Evolutionary conservation across 805 yeast species (phyloP).

Genomic region (Priceomyces castillae): DNA sequence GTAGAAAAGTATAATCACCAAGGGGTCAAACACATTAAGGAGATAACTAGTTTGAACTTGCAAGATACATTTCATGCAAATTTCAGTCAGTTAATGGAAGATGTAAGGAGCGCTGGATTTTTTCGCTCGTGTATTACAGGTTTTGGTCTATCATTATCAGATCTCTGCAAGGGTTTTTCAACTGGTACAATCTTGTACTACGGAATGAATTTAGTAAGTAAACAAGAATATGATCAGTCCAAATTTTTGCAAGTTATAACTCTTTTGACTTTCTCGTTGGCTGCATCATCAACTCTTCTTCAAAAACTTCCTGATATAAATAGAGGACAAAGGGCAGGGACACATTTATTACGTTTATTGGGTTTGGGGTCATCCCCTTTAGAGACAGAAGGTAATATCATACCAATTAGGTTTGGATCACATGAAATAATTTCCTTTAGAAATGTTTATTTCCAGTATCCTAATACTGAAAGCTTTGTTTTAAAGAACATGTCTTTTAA

Average conservation of each 20-base stretch:
- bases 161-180: conserved; percentile 53
- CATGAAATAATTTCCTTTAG: conserved; percentile 36
- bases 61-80: conserved; percentile 44
- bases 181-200: conserved; percentile 76
- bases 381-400: conserved; percentile 36
- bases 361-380: conserved; percentile 27
- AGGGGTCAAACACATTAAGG: conserved; percentile 54
- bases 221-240: conserved; percentile 51
- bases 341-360: conserved; percentile 43
- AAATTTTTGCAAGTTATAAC: conserved; percentile 69
- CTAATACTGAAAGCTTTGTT: conserved; percentile 12
- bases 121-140: conserved; percentile 63
- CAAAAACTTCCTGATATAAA: conserved; percentile 74
- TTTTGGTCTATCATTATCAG: conserved; percentile 59
- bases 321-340: conserved; percentile 75
- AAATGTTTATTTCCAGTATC: conserved; percentile 49
- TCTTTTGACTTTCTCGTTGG: conserved; percentile 68
- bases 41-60: conserved; percentile 59
- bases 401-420: background rate
- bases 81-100: conserved; percentile 28
- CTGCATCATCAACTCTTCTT: conserved; percentile 58
- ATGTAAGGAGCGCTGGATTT: conserved; percentile 39
- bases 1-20: conserved; percentile 55
- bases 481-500: conserved; percentile 43
- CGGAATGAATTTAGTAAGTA: conserved; percentile 70